Percentiles rank a stretch among this genome's conserved stretches.
These are phyloP conservation scores for Kalmusia sp. DNA, from an alignment of 2,329 filamentous ascomycete genomes.

Conservation along the genomic window DNA sequence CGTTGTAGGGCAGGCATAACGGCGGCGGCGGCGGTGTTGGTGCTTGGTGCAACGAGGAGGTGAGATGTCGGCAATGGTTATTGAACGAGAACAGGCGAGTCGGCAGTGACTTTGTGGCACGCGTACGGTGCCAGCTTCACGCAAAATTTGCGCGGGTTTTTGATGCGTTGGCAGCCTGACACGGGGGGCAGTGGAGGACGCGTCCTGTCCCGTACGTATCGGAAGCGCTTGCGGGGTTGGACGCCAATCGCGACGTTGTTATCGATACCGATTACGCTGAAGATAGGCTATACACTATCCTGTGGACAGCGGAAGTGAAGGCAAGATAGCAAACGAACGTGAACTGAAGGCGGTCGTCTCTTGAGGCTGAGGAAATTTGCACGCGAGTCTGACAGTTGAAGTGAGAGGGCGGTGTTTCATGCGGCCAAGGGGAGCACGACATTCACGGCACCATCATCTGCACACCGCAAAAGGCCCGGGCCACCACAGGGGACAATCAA, in stretches of 20 bases:
- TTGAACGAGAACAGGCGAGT: slow-evolving; percentile 9
- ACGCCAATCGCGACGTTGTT: slow-evolving; percentile 6
- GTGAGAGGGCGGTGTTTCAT: slow-evolving; percentile 16
- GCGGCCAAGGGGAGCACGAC: slow-evolving; percentile 12
- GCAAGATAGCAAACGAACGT: neutral
- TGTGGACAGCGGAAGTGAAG: neutral
- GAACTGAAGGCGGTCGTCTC: neutral
- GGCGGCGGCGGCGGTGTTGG: slow-evolving; percentile 5
- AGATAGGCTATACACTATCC: neutral
- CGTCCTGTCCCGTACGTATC: slow-evolving; percentile 21
- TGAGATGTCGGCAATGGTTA: neutral
- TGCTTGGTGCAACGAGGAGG: neutral
- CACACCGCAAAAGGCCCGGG: neutral
- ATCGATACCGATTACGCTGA: slow-evolving; percentile 8
- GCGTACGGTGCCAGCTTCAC: slow-evolving; percentile 18
- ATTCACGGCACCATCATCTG: neutral
- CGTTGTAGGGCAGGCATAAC: slow-evolving; percentile 39
- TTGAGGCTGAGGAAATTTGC: slow-evolving; percentile 3
- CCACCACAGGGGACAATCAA: too few relatives aligned
- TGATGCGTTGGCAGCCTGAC: slow-evolving; percentile 28
- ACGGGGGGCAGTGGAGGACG: slow-evolving; percentile 3
- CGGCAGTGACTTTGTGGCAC: slow-evolving; percentile 18
- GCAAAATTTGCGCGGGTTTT: slow-evolving; percentile 14
- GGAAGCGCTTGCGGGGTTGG: slow-evolving; percentile 31
- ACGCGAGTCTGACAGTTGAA: neutral